Percentiles rank a stretch among this genome's conserved stretches.
Conservation (phyloP, 2,329 filamentous ascomycete genomes). For the Boeremia exigua region DNA sequence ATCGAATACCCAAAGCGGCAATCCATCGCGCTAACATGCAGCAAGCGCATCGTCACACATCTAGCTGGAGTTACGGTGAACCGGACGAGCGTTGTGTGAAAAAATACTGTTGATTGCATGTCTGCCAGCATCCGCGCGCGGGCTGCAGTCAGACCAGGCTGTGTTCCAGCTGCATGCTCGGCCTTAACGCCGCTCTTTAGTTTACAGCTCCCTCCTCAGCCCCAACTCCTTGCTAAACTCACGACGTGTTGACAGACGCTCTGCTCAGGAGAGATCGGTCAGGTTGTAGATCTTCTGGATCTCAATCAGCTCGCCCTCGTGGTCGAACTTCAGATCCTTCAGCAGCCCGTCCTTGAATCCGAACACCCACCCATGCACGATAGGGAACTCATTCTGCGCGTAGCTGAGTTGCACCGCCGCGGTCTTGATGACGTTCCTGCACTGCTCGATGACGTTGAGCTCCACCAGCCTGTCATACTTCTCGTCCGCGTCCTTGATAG, state of each 20-base stretch:
- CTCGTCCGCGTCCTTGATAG: conserved; percentile 31
- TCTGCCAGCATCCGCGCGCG: neutral
- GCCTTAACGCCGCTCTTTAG: neutral
- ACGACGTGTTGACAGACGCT: neutral
- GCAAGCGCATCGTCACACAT: too few relatives aligned
- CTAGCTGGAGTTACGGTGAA: neutral
- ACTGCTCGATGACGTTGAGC: conserved; percentile 48
- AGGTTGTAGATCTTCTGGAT: conserved; percentile 71
- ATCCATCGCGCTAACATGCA: neutral
- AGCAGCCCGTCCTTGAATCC: conserved; percentile 71
- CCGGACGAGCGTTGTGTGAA: neutral
- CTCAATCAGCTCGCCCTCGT: conserved; percentile 61
- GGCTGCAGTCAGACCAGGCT: neutral
- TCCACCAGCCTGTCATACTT: conserved; percentile 47
- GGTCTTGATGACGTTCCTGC: conserved; percentile 49
- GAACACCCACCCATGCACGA: conserved; percentile 79
- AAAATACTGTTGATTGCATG: neutral
- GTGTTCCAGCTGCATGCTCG: neutral
- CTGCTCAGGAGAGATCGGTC: conserved; percentile 25
- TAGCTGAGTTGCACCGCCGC: conserved; percentile 66
- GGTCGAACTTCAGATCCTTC: conserved; percentile 69
- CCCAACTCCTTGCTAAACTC: conserved; percentile 12
- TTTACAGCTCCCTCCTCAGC: conserved; percentile 2
- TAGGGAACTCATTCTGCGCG: conserved; percentile 66
- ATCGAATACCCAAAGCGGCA: neutral